Conservation (phyloP, 2,329 filamentous ascomycete species). For the Calonectria montana region DNA sequence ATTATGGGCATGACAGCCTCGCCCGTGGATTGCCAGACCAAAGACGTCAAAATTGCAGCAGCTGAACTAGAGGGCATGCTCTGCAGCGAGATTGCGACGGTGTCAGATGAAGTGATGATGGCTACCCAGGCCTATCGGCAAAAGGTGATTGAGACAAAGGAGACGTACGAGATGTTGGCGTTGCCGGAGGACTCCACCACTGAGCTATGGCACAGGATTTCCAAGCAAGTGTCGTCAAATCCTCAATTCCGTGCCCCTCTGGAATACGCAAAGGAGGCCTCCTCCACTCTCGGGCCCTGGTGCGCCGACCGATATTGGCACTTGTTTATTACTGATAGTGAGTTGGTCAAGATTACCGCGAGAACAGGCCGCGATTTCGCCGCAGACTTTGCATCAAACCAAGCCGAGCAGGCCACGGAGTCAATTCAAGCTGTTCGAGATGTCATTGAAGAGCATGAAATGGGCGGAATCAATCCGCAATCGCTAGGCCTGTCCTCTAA, state of each 20-base stretch:
- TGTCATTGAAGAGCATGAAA: slow-evolving; percentile 64
- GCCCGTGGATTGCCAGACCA: slow-evolving; percentile 83
- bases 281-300: slow-evolving; percentile 81
- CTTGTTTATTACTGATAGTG: slow-evolving; percentile 72
- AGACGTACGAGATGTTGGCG: slow-evolving; percentile 57
- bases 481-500: slow-evolving; percentile 75
- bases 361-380: slow-evolving; percentile 57
- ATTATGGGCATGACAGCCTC: slow-evolving; percentile 98
- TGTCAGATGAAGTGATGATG: slow-evolving; percentile 52
- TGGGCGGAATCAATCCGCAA: slow-evolving; percentile 49
- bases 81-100: slow-evolving; percentile 86
- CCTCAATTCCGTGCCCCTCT: slow-evolving; percentile 67
- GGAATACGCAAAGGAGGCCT: slow-evolving; percentile 67
- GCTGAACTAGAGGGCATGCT: slow-evolving; percentile 80
- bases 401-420: slow-evolving; percentile 60
- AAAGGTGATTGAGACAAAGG: slow-evolving; percentile 66
- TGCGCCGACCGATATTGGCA: slow-evolving; percentile 86
- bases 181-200: slow-evolving; percentile 67
- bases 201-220: slow-evolving; percentile 69
- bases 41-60: slow-evolving; percentile 76
- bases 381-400: slow-evolving; percentile 26
- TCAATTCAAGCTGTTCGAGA: slow-evolving; percentile 69
- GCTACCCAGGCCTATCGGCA: slow-evolving; percentile 36
- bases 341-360: slow-evolving; percentile 70
- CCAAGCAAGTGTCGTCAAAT: slow-evolving; percentile 54